Base-by-base conservation (phyloP, 2,329 filamentous ascomycete species). In the Aspergillus vadensis region DNA sequence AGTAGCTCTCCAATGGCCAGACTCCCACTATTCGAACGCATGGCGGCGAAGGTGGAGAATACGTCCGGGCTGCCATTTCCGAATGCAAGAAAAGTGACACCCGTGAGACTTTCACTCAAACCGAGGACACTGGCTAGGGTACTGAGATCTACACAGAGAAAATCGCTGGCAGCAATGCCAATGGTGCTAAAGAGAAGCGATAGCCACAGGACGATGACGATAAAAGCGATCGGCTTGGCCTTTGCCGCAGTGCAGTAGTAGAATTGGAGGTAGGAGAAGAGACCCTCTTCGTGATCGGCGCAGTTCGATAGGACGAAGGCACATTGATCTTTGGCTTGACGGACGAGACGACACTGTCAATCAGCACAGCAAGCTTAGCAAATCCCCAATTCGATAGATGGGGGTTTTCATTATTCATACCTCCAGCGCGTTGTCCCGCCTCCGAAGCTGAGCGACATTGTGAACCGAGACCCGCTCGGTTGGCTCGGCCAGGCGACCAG, bases 31-130 rank as follows among this genome's bases (percentile, higher is more conserved):
- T 98, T 92, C 23, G 93, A 97, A 71, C 88, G 89, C 92, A 99
- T 98, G 67, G 95, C 96, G 15, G 95, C 95, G 78, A 99, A 98
- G 2, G 95, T 99, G 66, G 93, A 97, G 77, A 99, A 99, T 49
- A 99, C 93, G 77, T 99, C 95, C 2, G 95, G 95, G 63, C 94
- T 98, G 55, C 95, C 95, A 80, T 99, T 99, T 65, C 95, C 95
- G 77, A 99, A 96, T 8, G 95, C 95, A 55, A 99, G 80, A 70
- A 99, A 96, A 0, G 95, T 99, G 27, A 99, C 96, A 38, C 95
- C 95, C 0, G 95, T 92, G 77, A 99, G 84, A 75, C 92, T 98
- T 80, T 99, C 93, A 75, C 93, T 97, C 81, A 99, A 89, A 19
- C 94, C 93, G 27, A 98, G 83, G 55, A 97, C 87, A 59, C 85